Base-by-base conservation (phyloP, 1,139 yeast genomes). In the Blastobotrys arbuscula region DNA sequence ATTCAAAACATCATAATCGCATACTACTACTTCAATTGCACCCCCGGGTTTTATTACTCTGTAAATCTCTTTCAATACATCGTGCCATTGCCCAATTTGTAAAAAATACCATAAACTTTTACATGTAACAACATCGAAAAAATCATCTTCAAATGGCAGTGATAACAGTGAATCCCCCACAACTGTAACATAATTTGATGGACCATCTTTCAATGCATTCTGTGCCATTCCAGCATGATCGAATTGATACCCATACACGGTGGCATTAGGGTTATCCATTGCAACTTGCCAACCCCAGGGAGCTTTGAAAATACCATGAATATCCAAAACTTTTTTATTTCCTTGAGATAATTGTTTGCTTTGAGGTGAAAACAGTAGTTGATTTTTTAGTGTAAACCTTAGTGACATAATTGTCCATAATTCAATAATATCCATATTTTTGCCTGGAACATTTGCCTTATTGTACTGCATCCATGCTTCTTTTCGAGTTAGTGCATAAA, bases 1-100 rank as follows among this genome's bases (percentile, higher is more conserved):
- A 42, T 58, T 60, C 7, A 68, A 44, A 5, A 62, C 37, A 7
- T 58, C 57, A 41, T 60, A 64, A 45, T 69, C 72, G 49, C 61
- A 56, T 21, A 65, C 48, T 13, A 64, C 55, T 15, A 70, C 40
- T 44, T 67, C 69, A 2, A 71, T 54, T 42, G 60, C 66, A 0
- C 77, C 78, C 9, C 69, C 68, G 1, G 73, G 73, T 50, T 69
- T 67, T 23, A 69, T 58, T 3, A 72, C 66, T 38, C 78, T 58
- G 39, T 52, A 49, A 24, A 72, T 48, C 48, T 74, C 77, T 15
- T 57, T 52, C 23, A 74, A 55, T 0, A 66, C 69, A 1, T 58
- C 60, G 2, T 55, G 63, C 72, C 72, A 68, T 23, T 69, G 69
- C 15, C 58, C 56, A 13, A 48, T 48, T 31, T 53, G 57, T 19